These are phyloP conservation scores for Aspergillus thermomutatus DNA, from an alignment of 2,329 filamentous ascomycete genomes.

Conservation along the genomic window DNA sequence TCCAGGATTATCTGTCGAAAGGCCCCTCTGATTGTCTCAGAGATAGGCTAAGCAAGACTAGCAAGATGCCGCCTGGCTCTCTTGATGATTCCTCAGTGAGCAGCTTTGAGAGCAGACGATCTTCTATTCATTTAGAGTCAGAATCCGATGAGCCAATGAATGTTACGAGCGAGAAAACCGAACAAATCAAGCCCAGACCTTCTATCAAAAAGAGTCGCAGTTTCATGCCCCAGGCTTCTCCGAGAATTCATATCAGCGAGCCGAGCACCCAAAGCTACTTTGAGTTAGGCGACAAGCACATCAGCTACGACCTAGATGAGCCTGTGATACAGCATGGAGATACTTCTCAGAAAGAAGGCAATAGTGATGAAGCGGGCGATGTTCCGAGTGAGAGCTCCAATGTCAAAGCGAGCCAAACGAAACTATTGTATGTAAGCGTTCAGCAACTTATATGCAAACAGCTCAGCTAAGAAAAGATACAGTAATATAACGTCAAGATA, in stretches of 20 bases:
- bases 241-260: conserved; percentile 29
- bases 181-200: conserved; percentile 13
- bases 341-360: background rate
- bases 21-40: conserved; percentile 56
- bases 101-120: conserved; percentile 27
- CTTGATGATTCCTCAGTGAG: conserved; percentile 30
- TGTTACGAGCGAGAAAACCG: background rate
- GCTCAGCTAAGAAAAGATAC: background rate
- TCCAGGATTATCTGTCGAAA: conserved; percentile 51
- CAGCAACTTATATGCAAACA: background rate
- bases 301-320: conserved; percentile 2
- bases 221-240: conserved; percentile 21
- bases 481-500: conserved; percentile 12
- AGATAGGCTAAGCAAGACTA: conserved; percentile 45
- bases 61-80: conserved; percentile 18
- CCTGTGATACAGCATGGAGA: background rate
- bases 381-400: background rate
- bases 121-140: conserved; percentile 17
- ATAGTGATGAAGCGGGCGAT: background rate
- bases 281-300: conserved; percentile 8
- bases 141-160: conserved; percentile 6
- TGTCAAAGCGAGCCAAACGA: background rate
- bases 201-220: conserved; percentile 22
- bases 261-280: conserved; percentile 20
- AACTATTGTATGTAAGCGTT: background rate